These are phyloP conservation scores for Primulina tabacum DNA, from an alignment of 257 asterid species.

Conservation along the genomic window DNA sequence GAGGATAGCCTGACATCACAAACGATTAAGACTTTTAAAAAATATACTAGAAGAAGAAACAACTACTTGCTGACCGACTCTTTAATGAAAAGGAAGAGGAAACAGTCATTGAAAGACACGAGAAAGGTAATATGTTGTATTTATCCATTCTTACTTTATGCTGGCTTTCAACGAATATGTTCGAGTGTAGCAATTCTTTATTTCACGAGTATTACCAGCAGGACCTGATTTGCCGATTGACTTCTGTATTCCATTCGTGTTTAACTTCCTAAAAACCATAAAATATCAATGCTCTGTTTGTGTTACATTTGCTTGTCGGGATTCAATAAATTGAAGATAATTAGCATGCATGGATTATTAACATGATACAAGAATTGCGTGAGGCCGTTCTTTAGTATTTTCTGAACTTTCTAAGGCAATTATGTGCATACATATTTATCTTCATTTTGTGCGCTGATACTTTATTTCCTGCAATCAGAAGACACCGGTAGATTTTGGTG, in stretches of 20 bases:
- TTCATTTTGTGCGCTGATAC: neutral
- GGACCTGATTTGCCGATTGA: neutral
- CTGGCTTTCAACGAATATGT: neutral
- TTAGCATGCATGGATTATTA: neutral
- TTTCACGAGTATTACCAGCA: neutral
- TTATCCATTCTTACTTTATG: conserved; percentile 3
- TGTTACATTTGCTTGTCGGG: neutral
- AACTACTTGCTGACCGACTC: conserved; percentile 33
- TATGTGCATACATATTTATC: neutral
- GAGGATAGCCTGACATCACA: conserved; percentile 30
- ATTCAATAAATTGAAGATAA: neutral
- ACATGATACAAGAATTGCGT: neutral
- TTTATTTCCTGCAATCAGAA: conserved; percentile 40
- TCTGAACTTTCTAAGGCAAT: neutral
- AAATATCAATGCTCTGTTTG: neutral
- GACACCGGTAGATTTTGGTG: conserved; percentile 54
- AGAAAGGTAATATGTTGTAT: conserved; percentile 45
- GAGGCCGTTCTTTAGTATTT: neutral
- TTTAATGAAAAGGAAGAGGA: conserved; percentile 40
- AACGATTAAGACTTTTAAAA: conserved; percentile 24
- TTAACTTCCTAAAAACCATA: neutral
- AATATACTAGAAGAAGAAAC: conserved; percentile 32
- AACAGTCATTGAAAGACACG: conserved; percentile 21
- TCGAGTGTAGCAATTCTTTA: neutral
- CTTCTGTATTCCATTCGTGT: neutral